Base-by-base conservation (phyloP, 225 moss, liverwort and hornwort species). In the Lunularia cruciata region DNA sequence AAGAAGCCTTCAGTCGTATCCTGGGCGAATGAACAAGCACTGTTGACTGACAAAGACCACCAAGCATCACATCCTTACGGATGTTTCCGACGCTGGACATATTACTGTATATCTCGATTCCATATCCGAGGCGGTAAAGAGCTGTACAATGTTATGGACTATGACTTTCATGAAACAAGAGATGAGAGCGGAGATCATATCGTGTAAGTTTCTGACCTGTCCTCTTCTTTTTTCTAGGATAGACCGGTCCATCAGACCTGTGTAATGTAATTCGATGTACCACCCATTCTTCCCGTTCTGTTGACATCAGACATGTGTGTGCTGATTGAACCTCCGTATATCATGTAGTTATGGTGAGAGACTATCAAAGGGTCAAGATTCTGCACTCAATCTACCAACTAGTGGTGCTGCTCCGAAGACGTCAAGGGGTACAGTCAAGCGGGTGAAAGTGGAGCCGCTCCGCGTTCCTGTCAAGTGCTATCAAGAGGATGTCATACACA, bases 21-120 rank as follows among this genome's bases (percentile, higher is more conserved):
- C 19, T 75, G 75, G 75, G 47, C 46, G 16, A 67, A 60, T 68
- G 67, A 75, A 60, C 47, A 75, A 38, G 75, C 42, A 8, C 59
- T 75, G 33, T 20, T 75, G 61, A 60, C 35, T 4, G 68, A 68
- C 23, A 75, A 58, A 31, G 75, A 75, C 39, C 67, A 75, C 19
- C 68, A 75, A 75, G 67, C 61, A 20, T 68, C 75, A 60, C 75
- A 75, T 19, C 75, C 75, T 38, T 75, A 75, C 68, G 75, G 75
- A 22, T 75, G 75, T 75, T 75, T 75, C 64, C 58, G 68, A 15
- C 75, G 75, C 32, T 75, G 75, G 75, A 48, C 68, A 10, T 75
- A 75, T 31, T 75, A 68, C 49, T 75, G 68, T 53, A 51, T 75
- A 27, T 75, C 75, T n/a, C 65, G 75, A 30, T 75, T 75, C 67